Evolutionary conservation across 2,329 filamentous ascomycete genomes (phyloP), one percentile per base, ranked within the genome.

Genomic region (Paramyrothecium roridum): DNA sequence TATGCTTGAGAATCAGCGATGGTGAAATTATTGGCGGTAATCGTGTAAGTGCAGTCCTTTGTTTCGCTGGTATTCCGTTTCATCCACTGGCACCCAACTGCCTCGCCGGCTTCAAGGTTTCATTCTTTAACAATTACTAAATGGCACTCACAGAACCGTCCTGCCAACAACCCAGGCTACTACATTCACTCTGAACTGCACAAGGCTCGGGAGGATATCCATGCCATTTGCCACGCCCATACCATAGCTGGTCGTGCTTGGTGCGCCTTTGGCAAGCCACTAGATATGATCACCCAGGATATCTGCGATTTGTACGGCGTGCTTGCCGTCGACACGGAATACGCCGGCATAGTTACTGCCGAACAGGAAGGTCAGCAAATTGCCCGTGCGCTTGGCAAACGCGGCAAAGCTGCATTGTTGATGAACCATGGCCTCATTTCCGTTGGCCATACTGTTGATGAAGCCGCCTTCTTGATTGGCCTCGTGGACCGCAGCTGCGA

Each of bases 351-450:
- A 61, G 78, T 79, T 2, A 71, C 87, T 78, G 65, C 84, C 77
- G 60, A 83, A 74, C 66, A 89, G 54, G 88, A 91, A 67, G 87
- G 87, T 1, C 72, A 79, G 61, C 76, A 80, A 46, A 84, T 91
- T 58, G 87, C 87, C 2, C 74, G 73, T 12, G 81, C 86, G 1
- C 74, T 92, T 2, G 87, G 87, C 0, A 56, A 62, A 23, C 69
- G 75, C 1, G 81, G 82, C 61, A 88, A 80, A 67, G 87, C 79
- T 1, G 78, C 84, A 59, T 85, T 91, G 49, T 72, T 91, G 52
- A 76, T 86, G 60, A 91, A 91, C 67, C 88, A 91, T 70, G 89
- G 89, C 0, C 72, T 92, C 37, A 70, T 91, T 52, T 89, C 86
- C 0, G 87, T 90, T 0, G 89, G 89, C 3, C 64, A 70, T 8